These are phyloP conservation scores for Penicillium oxalicum DNA, from an alignment of 2,329 filamentous ascomycete genomes.

Conservation along the genomic window DNA sequence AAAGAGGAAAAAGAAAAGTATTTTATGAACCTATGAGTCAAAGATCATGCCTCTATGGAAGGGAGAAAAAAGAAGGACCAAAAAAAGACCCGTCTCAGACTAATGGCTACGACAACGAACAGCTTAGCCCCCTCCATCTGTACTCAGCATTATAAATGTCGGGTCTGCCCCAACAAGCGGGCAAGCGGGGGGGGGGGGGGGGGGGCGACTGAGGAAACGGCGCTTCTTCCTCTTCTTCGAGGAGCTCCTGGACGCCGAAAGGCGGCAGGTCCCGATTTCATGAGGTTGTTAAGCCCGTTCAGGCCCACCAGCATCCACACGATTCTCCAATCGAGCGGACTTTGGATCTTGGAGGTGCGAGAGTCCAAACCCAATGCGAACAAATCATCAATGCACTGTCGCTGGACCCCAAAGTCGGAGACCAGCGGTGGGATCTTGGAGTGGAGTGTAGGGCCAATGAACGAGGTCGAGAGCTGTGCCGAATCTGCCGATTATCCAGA, in stretches of 20 bases:
- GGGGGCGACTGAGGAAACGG: neutral
- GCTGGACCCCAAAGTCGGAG: neutral
- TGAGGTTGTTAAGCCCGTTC: neutral
- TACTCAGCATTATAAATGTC: constrained; percentile 17
- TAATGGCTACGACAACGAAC: no score
- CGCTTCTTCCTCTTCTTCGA: no score
- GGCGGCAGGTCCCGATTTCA: constrained; percentile 13
- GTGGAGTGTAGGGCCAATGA: constrained; percentile 8
- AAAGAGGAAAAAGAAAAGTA: neutral
- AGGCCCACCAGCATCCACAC: constrained; percentile 13
- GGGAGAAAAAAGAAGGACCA: constrained; percentile 1
- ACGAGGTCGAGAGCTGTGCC: constrained; percentile 7
- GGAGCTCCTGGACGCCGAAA: neutral
- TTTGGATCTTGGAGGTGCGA: no score
- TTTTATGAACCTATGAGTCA: neutral
- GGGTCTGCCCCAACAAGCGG: constrained; percentile 10
- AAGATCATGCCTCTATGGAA: neutral
- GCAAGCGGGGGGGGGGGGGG: constrained; percentile 14
- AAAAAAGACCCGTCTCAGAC: no score
- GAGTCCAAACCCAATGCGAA: no score
- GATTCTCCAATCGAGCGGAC: neutral
- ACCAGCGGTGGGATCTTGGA: neutral
- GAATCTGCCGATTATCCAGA: constrained; percentile 16
- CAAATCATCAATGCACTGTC: no score
- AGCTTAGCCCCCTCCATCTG: neutral